Evolutionary conservation across 305 asterid genomes (phyloP), one percentile per base, ranked within the genome.

Genomic region (Salvia sclarea): DNA sequence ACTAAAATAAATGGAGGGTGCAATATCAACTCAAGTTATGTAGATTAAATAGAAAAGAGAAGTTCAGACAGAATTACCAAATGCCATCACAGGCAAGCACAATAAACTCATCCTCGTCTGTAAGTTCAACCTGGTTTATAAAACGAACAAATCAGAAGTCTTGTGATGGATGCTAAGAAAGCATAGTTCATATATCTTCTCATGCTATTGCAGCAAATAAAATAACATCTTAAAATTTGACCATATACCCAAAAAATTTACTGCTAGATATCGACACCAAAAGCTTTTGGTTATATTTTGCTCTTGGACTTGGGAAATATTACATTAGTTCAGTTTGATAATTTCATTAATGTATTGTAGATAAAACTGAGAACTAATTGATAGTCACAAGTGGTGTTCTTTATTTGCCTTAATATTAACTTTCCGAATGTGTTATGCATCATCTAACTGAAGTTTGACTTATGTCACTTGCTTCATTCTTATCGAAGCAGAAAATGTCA

Each of bases 51-150:
- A 33, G 35, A 20, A 35, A 66, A 74, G 35, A 7, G 50, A 24
- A 72, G 74, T 66, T 40, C n/a, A 47, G 71, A 57, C 45, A 69
- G 75, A 86, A 63, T 94, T 94, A 91, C 99, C 99, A 94, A 74
- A 94, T 83, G 71, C 99, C 99, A 78, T 94, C 99, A 81, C 98
- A 91, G 33, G 99, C 99, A 52, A 94, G 87, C 81, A 94, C 98
- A 38, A 94, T 61, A 78, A 94, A 94, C 78, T 94, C 97, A 68
- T 94, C 99, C 44, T 86, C 97, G 44, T 89, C 86, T 3, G 96
- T 89, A 53, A 94, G 91, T 81, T 94, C 98, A 55, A 94, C 97
- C 99, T 94, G 85, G 64, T 70, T 54, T 56, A 61, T 28, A 74
- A 76, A 50, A 67, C 35, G 33, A 71, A 40, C 8, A 83, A 61